These are phyloP conservation scores for Plasmodium knowlesi DNA, from an alignment of 169 alveolate species.

Conservation along the genomic window DNA sequence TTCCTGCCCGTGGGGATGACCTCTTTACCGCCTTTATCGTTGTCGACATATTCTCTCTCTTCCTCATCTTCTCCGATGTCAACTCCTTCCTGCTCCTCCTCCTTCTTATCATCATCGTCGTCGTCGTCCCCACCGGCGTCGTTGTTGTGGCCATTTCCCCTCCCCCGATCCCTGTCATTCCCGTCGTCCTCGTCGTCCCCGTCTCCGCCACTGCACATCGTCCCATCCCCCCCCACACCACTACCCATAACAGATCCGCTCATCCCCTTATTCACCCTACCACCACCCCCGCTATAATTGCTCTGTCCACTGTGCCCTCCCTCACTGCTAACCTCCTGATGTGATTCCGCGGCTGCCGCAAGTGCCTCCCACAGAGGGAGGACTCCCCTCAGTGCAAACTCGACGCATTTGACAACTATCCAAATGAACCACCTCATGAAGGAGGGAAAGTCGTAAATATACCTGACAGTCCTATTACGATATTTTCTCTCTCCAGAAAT, in stretches of 20 bases:
- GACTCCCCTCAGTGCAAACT: not conserved
- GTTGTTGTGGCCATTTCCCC: not conserved
- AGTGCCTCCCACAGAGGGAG: not conserved
- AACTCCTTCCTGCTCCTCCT: not conserved
- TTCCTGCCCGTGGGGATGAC: no score
- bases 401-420: not conserved
- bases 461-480: not conserved
- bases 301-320: not conserved
- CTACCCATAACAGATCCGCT: not conserved
- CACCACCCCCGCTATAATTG: not conserved
- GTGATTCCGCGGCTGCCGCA: not conserved
- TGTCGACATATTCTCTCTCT: no score
- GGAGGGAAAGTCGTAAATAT: not conserved
- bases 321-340: not conserved
- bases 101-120: not conserved
- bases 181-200: not conserved
- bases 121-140: no score
- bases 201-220: not conserved
- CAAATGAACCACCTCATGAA: not conserved
- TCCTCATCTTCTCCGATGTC: not conserved
- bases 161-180: not conserved
- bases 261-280: not conserved
- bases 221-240: not conserved
- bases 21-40: no score
- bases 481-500: not conserved